Base-by-base conservation (phyloP, 306 rosid genomes). In the Lathyrus sativus region DNA sequence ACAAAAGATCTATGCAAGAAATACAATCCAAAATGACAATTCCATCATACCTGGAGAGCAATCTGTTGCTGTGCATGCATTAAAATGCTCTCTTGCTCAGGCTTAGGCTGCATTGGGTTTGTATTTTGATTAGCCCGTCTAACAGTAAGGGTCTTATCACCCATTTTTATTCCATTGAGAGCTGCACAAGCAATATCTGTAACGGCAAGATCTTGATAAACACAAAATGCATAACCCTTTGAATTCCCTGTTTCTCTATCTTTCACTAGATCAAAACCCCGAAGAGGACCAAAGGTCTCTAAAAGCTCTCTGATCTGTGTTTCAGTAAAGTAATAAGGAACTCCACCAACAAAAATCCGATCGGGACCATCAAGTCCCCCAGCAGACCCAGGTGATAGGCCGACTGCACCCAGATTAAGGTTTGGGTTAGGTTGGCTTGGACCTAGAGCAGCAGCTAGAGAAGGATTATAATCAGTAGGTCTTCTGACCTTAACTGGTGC, bases 311-410 rank as follows among this genome's bases (percentile, higher is more conserved):
- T 84, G 75, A 93, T 89, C 81, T 93, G 99, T 43, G 86, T 88
- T 81, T 93, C 99, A 0, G 97, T 93, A 55, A 93, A 93, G 86
- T 93, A 93, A 68, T 93, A 93, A 42, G 99, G 99, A 45, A 93
- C 89, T 44, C 99, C 99, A 44, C 99, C 99, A 15, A 93, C 99
- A 87, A 93, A 93, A 74, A 93, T 88, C 53, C 99, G 99, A 77
- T 93, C 99, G 69, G 99, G 99, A 28, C 99, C 99, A 85, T 93
- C 99, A 19, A 93, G 96, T 65, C 99, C 99, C 65, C 99, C 99
- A 65, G 99, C 97, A 15, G 99, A 93, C 37, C 99, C 99, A n/a
- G 99, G 97, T 19, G 95, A 84, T 74, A 93, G 82, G 63, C 99
- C 99, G 50, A 93, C 99, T 56, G 96, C 96, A 48, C 71, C 87